Evolutionary conservation across 2,329 filamentous ascomycete species (phyloP), one percentile per base, ranked within the genome.

Genomic region (Aureobasidium mangrovei): DNA sequence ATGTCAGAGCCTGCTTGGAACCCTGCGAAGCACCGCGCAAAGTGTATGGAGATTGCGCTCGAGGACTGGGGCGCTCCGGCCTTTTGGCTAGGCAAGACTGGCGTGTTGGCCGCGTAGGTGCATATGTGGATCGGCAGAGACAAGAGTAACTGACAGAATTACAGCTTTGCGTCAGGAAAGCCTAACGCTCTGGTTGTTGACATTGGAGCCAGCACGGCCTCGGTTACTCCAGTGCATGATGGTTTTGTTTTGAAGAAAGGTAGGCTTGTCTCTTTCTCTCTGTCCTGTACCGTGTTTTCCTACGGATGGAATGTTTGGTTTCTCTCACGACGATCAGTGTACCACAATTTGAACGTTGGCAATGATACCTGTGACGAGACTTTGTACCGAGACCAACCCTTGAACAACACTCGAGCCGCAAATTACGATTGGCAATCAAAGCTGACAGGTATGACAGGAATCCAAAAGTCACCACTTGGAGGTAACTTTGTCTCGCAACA

Each of bases 1-100:
- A 85, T 98, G 81, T 95, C 89, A 0, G 93, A 98, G 72, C 87
- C 91, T 10, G 86, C 88, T 8, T 97, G 91, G 91, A 97, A 95
- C 71, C 79, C 83, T 28, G 72, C 81, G 41, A 96, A 96, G 74
- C 82, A 86, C 57, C 80, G 94, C 57, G 93, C 98, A 74, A 95
- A 93, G 79, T 85, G 86, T 39, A 91, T 96, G 64, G 93, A 98
- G 74, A 83, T 97, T 59, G 90, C 89, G 57, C 96, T 98, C 85
- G 93, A 98, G 77, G 88, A 83, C 66, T 98, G 93, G 90, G 91
- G 89, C 29, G 86, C 86, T 54, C 93, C 93, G 18, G 93, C 93
- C 4, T 97, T 96, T 71, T 98, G 91, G 79, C 77, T 97, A 58
- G 88, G 88, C 59, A 84, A 88, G 65, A 94, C 84, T 52, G 90